These are phyloP conservation scores for Sanghuangporus weigelae DNA, from an alignment of 1,284 basidiomycete genomes.

Conservation along the genomic window DNA sequence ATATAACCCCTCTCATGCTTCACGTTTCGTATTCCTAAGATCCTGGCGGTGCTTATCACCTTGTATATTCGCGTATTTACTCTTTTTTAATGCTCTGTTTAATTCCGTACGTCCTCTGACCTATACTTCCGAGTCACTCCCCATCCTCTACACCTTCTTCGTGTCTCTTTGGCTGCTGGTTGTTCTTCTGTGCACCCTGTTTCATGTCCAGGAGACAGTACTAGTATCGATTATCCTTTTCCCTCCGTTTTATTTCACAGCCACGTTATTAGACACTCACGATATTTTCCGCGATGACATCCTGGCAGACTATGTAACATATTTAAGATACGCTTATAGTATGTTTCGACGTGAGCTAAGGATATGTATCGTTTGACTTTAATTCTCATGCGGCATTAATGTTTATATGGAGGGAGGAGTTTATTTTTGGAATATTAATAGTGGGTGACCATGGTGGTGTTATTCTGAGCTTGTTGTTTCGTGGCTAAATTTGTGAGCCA, in stretches of 20 bases:
- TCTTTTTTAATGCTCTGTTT: neutral
- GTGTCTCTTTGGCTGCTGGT: neutral
- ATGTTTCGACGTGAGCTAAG: neutral
- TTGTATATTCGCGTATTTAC: neutral
- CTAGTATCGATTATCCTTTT: slow-evolving; percentile 10
- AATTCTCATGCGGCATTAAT: neutral
- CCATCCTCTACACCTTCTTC: neutral
- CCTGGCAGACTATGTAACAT: slow-evolving; percentile 12
- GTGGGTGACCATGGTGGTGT: neutral
- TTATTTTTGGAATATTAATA: neutral
- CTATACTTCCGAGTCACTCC: neutral
- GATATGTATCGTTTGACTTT: neutral
- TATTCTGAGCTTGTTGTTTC: neutral
- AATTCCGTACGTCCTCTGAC: neutral
- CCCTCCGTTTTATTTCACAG: neutral
- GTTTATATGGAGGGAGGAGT: no score
- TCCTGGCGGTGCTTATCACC: neutral
- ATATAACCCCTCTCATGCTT: neutral
- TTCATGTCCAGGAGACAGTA: slow-evolving; percentile 6
- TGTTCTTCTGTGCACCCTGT: neutral
- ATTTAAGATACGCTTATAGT: neutral
- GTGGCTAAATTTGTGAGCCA: neutral
- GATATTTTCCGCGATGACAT: neutral
- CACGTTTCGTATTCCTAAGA: neutral
- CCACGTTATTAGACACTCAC: slow-evolving; percentile 4